Base-by-base conservation (phyloP, 148 eudicot genomes). In the Rhododendron ferrugineum region DNA sequence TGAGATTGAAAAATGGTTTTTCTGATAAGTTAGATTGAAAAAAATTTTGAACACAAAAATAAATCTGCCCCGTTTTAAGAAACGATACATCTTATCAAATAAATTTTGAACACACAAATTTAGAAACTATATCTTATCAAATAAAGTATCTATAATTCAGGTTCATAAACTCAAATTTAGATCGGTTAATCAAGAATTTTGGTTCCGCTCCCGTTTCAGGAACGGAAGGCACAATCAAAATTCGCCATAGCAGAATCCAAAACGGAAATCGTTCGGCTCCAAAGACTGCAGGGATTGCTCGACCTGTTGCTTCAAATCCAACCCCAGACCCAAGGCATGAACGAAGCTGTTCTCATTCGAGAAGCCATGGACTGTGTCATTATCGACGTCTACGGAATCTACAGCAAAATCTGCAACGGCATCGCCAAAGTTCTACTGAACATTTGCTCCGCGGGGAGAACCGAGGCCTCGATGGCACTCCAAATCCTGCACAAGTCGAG, bases 281-380 rank as follows among this genome's bases (percentile, higher is more conserved):
- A 94, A 30, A 90, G 89, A 68, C 74, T 93, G 92, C 99, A 95
- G 85, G 87, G 84, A 32, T 56, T 94, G 83, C 84, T 97, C 5
- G 98, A 94, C 68, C 50, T 89, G 72, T 80, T 94, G 70, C 82
- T 95, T 73, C 87, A 91, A 75, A 92, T 97, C 68, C 88, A 86
- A 85, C 98, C 98, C 2, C 81, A 47, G 5, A 75, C 86, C 1
- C 18, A 60, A 1, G 87, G 84, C 11, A 85, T 83, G 74, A 81
- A 34, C 5, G 82, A 75, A 2, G 60, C 22, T 14, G 77, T 84
- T 64, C 85, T 93, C 5, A 52, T 95, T 28, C 84, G 89, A 5
- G 96, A 97, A 50, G 98, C 93, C 7, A 95, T 97, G 95, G 96
- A 97, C 60, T 90, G 98, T 66, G 82, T 94, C 50, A 47, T 95